Conservation (phyloP, 495 filamentous ascomycete species). For the Aspergillus wentii region DNA sequence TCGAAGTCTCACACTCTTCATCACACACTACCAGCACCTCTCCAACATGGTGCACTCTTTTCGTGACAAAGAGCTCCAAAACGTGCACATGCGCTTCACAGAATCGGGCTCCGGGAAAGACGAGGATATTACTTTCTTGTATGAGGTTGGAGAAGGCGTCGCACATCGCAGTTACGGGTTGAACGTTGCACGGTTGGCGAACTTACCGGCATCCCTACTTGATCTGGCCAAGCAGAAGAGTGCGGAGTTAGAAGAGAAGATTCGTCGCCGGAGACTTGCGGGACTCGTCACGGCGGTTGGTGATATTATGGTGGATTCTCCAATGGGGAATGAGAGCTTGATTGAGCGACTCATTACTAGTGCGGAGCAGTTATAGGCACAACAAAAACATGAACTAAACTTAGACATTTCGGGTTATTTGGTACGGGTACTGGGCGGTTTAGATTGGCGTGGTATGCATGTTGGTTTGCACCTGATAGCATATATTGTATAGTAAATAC, state of each 20-base stretch:
- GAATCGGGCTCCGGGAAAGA: conserved; percentile 39
- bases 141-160: conserved; percentile 79
- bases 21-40: conserved; percentile 93
- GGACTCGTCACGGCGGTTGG: conserved; percentile 36
- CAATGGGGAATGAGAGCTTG: conserved; percentile 17
- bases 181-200: conserved; percentile 86
- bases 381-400: no score
- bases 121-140: conserved; percentile 72
- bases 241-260: conserved; percentile 69
- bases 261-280: conserved; percentile 52
- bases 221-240: conserved; percentile 77
- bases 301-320: conserved; percentile 34
- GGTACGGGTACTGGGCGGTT: no score
- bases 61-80: conserved; percentile 53
- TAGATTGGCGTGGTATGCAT: no score
- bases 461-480: no score
- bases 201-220: conserved; percentile 69
- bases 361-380: conserved; percentile 37
- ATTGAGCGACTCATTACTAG: conserved; percentile 31
- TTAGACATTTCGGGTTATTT: no score
- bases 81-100: conserved; percentile 82
- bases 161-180: conserved; percentile 92
- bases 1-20: conserved; percentile 79
- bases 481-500: no score
- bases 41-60: conserved; percentile 66